Base-by-base conservation (phyloP, 1,284 basidiomycete species). In the Anthracocystis setariae region DNA sequence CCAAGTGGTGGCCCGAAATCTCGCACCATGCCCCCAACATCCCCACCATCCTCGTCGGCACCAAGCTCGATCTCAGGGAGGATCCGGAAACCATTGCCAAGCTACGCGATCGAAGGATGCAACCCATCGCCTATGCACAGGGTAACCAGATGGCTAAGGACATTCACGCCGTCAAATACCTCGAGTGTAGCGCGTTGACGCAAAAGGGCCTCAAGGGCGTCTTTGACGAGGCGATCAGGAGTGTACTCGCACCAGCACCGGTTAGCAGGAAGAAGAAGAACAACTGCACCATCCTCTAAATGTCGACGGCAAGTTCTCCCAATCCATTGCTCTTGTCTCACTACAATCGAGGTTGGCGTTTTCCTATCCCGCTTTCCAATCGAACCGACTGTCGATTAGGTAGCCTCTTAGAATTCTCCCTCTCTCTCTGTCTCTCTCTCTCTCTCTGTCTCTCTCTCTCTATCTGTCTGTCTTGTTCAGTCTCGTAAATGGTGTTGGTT, bases 121-220 rank as follows among this genome's bases (percentile, higher is more conserved):
- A 90, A 54, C 95, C 96, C 38, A 96, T 98, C 81, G 88, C 90
- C 72, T 98, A 95, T 65, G 87, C 89, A 48, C 91, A 97, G 85
- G 95, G 93, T 57, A 90, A 92, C 38, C 87, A 89, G 51, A 94
- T 97, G 92, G 89, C 90, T 59, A 91, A 90, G 81, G 94, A 98
- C 79, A 96, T 98, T 73, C 91, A 91, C 37, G 95, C 95, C 12
- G 69, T 45, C 43, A 95, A 94, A 84, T 98, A 98, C 83, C 85
- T 98, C 61, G 95, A 98, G 84, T 98, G 95, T 84, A 96, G 93
- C 24, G 96, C 96, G 40, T 86, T 98, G 78, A 98, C 96, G 44
- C 96, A 98, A 87, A 95, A 97, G 85, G 94, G 80, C 0, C 53
- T 82, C 40, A 82, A 82, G 67, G 78, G 79, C 29, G 80, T 82